Conservation (phyloP, 148 eudicot genomes). For the Euryodendron excelsum region DNA sequence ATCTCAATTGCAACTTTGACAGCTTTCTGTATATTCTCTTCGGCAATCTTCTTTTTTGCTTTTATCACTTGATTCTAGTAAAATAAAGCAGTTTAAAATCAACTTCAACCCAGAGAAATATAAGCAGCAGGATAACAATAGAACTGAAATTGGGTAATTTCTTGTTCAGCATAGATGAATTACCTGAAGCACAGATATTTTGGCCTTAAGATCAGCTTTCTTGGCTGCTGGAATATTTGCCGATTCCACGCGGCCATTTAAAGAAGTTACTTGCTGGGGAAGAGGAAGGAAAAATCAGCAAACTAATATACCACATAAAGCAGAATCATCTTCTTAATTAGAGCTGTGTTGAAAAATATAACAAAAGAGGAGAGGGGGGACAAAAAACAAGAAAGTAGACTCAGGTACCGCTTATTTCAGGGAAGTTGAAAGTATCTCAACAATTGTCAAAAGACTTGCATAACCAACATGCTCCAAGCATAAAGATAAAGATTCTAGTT, state of each 20-base stretch:
- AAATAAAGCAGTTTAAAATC: slow-evolving; percentile 6
- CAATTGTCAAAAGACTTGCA: background rate
- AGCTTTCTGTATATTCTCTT: slow-evolving; percentile 76
- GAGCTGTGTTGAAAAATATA: background rate
- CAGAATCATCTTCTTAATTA: background rate
- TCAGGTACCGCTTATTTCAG: background rate
- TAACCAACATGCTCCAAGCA: background rate
- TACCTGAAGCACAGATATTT: slow-evolving; percentile 69
- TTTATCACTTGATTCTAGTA: slow-evolving; percentile 64
- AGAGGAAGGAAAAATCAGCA: background rate
- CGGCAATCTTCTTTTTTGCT: slow-evolving; percentile 69
- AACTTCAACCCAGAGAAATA: background rate
- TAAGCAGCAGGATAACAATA: background rate
- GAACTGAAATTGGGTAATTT: background rate
- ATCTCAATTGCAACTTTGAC: slow-evolving; percentile 54
- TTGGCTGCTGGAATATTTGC: slow-evolving; percentile 77
- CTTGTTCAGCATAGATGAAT: slow-evolving; percentile 7
- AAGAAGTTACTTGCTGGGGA: slow-evolving; percentile 74
- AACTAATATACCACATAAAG: background rate
- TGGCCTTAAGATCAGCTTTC: slow-evolving; percentile 69
- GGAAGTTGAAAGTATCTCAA: background rate
- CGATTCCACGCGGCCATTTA: slow-evolving; percentile 65
- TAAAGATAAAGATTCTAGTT: background rate
- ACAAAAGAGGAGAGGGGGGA: background rate
- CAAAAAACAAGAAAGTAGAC: background rate